These are phyloP conservation scores for Coemansia sp. DNA, from an alignment of 192 early-diverging fungal genomes.

Conservation along the genomic window DNA sequence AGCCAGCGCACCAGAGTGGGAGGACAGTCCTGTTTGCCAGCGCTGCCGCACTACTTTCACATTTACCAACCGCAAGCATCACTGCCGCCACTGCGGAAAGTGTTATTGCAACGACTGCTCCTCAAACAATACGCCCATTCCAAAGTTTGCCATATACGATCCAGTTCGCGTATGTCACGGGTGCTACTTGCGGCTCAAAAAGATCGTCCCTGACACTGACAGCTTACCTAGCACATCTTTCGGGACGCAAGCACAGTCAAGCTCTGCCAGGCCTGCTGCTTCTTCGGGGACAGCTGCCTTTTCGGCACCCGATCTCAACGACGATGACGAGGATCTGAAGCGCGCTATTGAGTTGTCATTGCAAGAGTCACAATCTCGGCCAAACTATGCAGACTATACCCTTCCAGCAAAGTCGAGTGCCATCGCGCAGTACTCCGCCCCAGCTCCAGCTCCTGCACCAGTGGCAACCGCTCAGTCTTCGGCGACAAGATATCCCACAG, in stretches of 20 bases:
- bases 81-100: conserved; percentile 95
- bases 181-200: conserved; percentile 78
- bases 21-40: conserved; percentile 90
- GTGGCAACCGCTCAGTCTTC: conserved; percentile 4
- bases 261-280: conserved; percentile 12
- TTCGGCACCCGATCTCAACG: conserved; percentile 36
- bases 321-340: conserved; percentile 88
- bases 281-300: conserved; percentile 4
- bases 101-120: conserved; percentile 95
- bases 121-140: conserved; percentile 79
- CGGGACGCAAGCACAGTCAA: not conserved
- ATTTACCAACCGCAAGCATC: conserved; percentile 95
- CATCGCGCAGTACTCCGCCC: not conserved
- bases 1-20: conserved; percentile 93
- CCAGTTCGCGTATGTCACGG: conserved; percentile 95
- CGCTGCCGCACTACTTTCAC: conserved; percentile 93
- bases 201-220: conserved; percentile 47
- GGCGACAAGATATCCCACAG: conserved; percentile 20
- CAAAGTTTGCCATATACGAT: conserved; percentile 83
- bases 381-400: conserved; percentile 48
- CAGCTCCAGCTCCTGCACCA: conserved; percentile 2
- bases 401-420: conserved; percentile 8
- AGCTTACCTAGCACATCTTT: conserved; percentile 6
- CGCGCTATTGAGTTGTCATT: conserved; percentile 91
- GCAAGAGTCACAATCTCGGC: conserved; percentile 59